A percentile compares a stretch with the other conserved stretches of the same genome.
These are phyloP conservation scores for Saturnispora gosingensis DNA, from an alignment of 805 yeast species.

Conservation along the genomic window DNA sequence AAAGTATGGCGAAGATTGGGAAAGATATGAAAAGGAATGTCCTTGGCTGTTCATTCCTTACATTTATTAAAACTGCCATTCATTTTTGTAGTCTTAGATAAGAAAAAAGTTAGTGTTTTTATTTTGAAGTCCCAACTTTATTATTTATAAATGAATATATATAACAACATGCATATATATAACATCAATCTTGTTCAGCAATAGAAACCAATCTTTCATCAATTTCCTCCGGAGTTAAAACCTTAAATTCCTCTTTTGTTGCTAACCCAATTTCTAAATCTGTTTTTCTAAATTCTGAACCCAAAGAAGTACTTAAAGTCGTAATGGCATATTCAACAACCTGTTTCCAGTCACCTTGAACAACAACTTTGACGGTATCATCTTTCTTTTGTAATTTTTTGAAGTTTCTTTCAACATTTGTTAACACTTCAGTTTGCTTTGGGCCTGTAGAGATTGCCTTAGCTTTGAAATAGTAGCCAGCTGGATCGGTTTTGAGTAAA, in stretches of 20 bases:
- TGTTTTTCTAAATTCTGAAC: constrained; percentile 88
- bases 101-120: background rate
- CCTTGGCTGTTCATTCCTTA: constrained; percentile 91
- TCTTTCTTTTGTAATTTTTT: constrained; percentile 42
- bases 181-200: constrained; percentile 81
- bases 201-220: constrained; percentile 90
- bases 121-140: background rate
- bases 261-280: constrained; percentile 94
- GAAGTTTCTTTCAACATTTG: constrained; percentile 81
- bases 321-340: constrained; percentile 86
- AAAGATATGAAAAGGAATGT: constrained; percentile 70
- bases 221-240: constrained; percentile 74
- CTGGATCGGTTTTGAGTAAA: constrained; percentile 91
- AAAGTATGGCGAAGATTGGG: constrained; percentile 96
- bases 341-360: constrained; percentile 76
- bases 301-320: constrained; percentile 75
- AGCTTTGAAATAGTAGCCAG: constrained; percentile 87
- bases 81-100: background rate
- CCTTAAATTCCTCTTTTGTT: constrained; percentile 56
- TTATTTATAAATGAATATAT: background rate
- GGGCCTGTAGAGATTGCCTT: constrained; percentile 95
- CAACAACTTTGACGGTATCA: constrained; percentile 30
- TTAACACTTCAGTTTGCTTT: constrained; percentile 90
- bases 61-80: constrained; percentile 37
- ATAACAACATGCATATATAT: background rate